phyloP scores from a whole-genome alignment of 306 rosid genomes.

The Begonia peltatifolia region DNA sequence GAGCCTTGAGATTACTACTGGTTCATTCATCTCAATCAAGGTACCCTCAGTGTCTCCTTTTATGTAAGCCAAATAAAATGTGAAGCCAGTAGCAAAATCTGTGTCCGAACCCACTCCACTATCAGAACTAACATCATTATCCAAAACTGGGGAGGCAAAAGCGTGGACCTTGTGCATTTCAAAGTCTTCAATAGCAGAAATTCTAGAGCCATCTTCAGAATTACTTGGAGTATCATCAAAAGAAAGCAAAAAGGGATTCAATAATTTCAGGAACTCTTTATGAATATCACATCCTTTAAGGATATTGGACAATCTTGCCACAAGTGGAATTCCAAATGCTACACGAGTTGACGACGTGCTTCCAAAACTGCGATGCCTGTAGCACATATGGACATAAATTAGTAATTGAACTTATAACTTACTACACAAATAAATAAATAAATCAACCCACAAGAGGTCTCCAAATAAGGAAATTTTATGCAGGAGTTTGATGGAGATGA shows the following conservation, averaged over 20 bases:
- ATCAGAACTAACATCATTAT: conserved; percentile 24
- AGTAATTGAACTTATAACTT: neutral
- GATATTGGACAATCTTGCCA: conserved; percentile 39
- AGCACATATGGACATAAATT: conserved; percentile 3
- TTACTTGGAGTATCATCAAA: conserved; percentile 22
- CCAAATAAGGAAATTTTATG: too few species aligned
- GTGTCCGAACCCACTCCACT: conserved; percentile 25
- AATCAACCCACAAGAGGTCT: conserved; percentile 2
- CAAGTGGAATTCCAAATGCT: conserved; percentile 49
- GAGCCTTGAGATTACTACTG: conserved; percentile 11
- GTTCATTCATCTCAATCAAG: conserved; percentile 31
- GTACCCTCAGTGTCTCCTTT: conserved; percentile 3
- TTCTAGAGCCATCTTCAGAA: conserved; percentile 17
- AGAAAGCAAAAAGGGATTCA: conserved; percentile 35
- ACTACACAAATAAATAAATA: neutral
- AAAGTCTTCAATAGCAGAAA: conserved; percentile 28
- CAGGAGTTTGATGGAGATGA: too few species aligned
- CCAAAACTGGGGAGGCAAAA: conserved; percentile 23
- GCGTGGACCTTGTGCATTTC: conserved; percentile 22
- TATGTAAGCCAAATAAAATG: conserved; percentile 20
- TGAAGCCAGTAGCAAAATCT: conserved; percentile 28
- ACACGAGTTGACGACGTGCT: neutral
- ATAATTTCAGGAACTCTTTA: conserved; percentile 36
- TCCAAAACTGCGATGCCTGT: conserved; percentile 20
- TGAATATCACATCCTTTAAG: conserved; percentile 37